Evolutionary conservation across 306 rosid genomes (phyloP), one percentile per base, ranked within the genome.

Genomic region (Rubus idaeus): DNA sequence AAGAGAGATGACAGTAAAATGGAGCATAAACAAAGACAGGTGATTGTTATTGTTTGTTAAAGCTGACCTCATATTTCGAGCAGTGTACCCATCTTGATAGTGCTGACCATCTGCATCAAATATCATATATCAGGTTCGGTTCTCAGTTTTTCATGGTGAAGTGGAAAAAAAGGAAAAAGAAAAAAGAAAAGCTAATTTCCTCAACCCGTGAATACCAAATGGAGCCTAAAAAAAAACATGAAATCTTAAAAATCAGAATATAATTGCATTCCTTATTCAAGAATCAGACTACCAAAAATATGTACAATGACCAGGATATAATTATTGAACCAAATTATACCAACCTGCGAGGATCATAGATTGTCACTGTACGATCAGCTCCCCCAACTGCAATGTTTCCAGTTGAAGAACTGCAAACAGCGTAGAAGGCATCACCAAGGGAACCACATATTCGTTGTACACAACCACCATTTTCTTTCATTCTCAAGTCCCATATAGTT

Each of bases 281-380:
- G 61, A 52, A 53, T 39, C 35, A 40, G 50, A 40, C 47, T 37
- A 52, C 46, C n/a, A 53, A 53, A 35, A 7, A 9, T 52, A 70
- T 77, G 30, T 45, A 68, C 13, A 77, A 57, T 35, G 40, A 41
- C 51, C 40, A 8, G 60, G 68, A 75, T 26, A 73, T 44, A 70
- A 63, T 45, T 55, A 49, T 53, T 52, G 58, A 79, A 77, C 77
- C 69, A 73, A 66, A 80, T 9, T 21, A 56, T 0, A 80, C 89
- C 79, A 74, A 93, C 98, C 91, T 94, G 78, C 98, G 94, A 84
- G 98, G 97, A 89, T 94, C 98, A 78, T 91, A 94, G 66, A 94
- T 75, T 70, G 96, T 90, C 82, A 94, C 86, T 10, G 97, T 88
- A 64, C 97, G 96, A 84, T 91, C 97, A 72, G 88, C 87, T 76